A percentile compares a stretch with the other conserved stretches of the same genome.
phyloP scores from a whole-genome alignment of 2,329 filamentous ascomycete genomes.

The Chaetothyriales sp. region DNA sequence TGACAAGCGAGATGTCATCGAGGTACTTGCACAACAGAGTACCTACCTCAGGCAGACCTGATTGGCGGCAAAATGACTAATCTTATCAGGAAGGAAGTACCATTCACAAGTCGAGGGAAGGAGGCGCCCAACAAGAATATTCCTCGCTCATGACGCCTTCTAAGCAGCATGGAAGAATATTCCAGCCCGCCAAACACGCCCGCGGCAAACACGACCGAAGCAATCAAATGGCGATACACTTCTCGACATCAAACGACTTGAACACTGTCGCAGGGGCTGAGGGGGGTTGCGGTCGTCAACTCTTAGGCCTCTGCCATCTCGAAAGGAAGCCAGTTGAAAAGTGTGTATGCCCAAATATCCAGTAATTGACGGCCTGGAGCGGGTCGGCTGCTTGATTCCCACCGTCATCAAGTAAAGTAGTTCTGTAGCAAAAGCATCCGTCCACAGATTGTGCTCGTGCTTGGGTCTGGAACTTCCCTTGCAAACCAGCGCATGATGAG shows the following conservation, averaged over 20 bases:
- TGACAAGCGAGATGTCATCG: too few species aligned
- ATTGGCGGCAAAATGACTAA: too few species aligned
- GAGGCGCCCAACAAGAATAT: too few species aligned
- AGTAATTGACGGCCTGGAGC: slow-evolving; percentile 22
- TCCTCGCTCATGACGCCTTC: too few species aligned
- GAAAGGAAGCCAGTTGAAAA: slow-evolving; percentile 19
- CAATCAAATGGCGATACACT: neutral
- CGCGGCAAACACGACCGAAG: too few species aligned
- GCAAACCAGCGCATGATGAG: slow-evolving; percentile 43
- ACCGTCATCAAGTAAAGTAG: slow-evolving; percentile 22
- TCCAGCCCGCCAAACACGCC: too few species aligned
- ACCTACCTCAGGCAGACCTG: too few species aligned
- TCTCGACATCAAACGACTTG: neutral
- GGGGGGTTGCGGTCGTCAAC: neutral
- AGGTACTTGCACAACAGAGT: too few species aligned
- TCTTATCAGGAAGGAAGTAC: too few species aligned
- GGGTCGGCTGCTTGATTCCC: neutral
- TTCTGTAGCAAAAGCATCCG: slow-evolving; percentile 40
- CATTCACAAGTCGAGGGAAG: too few species aligned
- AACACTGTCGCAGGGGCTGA: neutral
- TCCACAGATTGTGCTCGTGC: slow-evolving; percentile 33
- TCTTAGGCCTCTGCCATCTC: neutral
- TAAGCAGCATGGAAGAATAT: too few species aligned
- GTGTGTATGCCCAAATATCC: slow-evolving; percentile 35
- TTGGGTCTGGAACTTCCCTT: slow-evolving; percentile 35